These are phyloP conservation scores for Fusarium setosum DNA, from an alignment of 2,329 filamentous ascomycete genomes.

Conservation along the genomic window DNA sequence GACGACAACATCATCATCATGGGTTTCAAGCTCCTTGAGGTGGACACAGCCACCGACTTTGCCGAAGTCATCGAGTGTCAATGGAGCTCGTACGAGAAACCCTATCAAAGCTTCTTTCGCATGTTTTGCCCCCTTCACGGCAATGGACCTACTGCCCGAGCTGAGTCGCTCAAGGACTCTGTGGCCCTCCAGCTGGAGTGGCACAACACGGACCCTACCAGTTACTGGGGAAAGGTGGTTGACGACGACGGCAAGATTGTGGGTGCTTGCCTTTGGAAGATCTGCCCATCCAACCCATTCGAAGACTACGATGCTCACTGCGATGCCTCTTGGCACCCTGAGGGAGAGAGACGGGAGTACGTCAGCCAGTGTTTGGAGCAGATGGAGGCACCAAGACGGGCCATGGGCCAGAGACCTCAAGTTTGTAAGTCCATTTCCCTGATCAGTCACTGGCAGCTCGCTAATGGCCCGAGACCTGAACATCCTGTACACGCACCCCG, in stretches of 20 bases:
- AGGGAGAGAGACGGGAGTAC: conserved; percentile 32
- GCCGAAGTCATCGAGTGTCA: conserved; percentile 33
- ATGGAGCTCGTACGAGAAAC: conserved; percentile 30
- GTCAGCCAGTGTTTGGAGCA: conserved; percentile 29
- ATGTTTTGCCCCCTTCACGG: conserved; percentile 33
- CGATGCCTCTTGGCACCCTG: conserved; percentile 30
- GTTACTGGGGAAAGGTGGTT: conserved; percentile 30
- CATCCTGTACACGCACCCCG: conserved; percentile 37
- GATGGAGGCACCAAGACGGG: conserved; percentile 28
- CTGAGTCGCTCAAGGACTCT: conserved; percentile 25
- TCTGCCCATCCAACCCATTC: conserved; percentile 23
- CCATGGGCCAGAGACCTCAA: conserved; percentile 34
- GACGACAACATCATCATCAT: conserved; percentile 4
- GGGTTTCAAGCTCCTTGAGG: conserved; percentile 30
- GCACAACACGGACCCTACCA: conserved; percentile 28
- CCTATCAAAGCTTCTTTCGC: conserved; percentile 31
- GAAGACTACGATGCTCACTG: conserved; percentile 17
- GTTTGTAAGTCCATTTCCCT: conserved; percentile 20
- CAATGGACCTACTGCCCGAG: conserved; percentile 11
- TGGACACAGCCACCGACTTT: conserved; percentile 27
- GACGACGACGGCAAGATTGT: conserved; percentile 31
- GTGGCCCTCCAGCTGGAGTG: conserved; percentile 6
- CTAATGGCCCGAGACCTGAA: conserved; percentile 27
- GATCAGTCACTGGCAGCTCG: accelerated
- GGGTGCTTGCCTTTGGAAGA: conserved; percentile 37